Percentiles rank a stretch among this genome's conserved stretches.
These are phyloP conservation scores for Malassezia psittaci DNA, from an alignment of 1,284 basidiomycete genomes.

Conservation along the genomic window DNA sequence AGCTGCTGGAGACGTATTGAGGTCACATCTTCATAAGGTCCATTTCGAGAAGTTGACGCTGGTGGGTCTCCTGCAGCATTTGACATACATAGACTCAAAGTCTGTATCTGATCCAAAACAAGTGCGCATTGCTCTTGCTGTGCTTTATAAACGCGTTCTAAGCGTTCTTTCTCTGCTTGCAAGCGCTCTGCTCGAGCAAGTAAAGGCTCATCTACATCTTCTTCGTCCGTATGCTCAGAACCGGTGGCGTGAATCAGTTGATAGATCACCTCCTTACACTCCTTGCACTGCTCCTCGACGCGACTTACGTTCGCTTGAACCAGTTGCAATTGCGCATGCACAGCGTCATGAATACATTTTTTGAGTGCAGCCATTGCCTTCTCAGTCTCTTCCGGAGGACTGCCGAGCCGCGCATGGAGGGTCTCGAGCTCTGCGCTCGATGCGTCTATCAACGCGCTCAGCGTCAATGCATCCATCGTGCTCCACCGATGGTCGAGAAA, in stretches of 20 bases:
- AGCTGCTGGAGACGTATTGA: conserved; percentile 19
- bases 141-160: conserved; percentile 11
- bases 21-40: conserved; percentile 21
- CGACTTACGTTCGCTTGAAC: conserved; percentile 30
- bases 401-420: conserved; percentile 35
- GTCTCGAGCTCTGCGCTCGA: conserved; percentile 29
- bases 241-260: conserved; percentile 13
- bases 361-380: conserved; percentile 30
- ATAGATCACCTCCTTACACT: conserved; percentile 19
- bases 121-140: conserved; percentile 7
- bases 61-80: conserved; percentile 4
- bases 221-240: not conserved
- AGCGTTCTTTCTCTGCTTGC: conserved; percentile 9
- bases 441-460: conserved; percentile 28
- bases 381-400: conserved; percentile 30
- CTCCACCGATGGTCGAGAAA: not conserved
- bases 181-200: conserved; percentile 11
- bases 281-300: conserved; percentile 22
- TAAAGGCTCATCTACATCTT: conserved; percentile 2
- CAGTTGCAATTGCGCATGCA: conserved; percentile 33
- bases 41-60: not conserved
- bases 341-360: conserved; percentile 33
- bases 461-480: conserved; percentile 34
- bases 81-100: conserved; percentile 14
- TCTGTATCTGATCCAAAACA: conserved; percentile 1